These are phyloP conservation scores for Rubroboletus pulcherrimus DNA, from an alignment of 768 basidiomycete species.

Conservation along the genomic window DNA sequence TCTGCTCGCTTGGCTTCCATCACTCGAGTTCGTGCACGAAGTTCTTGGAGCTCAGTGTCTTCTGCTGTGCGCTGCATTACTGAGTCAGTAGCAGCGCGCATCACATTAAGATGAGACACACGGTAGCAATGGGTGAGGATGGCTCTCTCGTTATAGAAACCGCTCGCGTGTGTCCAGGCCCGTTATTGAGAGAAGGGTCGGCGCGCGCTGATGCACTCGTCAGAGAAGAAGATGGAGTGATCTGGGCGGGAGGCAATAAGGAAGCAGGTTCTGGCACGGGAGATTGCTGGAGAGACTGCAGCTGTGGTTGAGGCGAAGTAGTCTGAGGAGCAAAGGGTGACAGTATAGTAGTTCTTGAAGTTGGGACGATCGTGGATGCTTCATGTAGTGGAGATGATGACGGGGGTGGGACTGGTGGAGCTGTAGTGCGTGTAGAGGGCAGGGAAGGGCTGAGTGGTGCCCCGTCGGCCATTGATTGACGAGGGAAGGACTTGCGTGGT, in stretches of 20 bases:
- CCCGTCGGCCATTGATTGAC: constrained; percentile 39
- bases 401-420: constrained; percentile 4
- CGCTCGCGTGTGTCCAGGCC: constrained; percentile 9
- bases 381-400: constrained; percentile 24
- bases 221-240: constrained; percentile 15
- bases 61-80: constrained; percentile 34
- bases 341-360: constrained; percentile 37
- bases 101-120: constrained; percentile 5
- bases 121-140: constrained; percentile 24
- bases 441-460: constrained; percentile 28
- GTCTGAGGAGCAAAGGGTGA: constrained; percentile 35
- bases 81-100: constrained; percentile 8
- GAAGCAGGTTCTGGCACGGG: constrained; percentile 10
- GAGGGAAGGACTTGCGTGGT: constrained; percentile 48
- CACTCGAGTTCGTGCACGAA: constrained; percentile 78
- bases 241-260: constrained; percentile 12
- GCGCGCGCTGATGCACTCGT: constrained; percentile 4
- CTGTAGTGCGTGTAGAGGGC: constrained; percentile 26
- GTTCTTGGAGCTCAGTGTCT: constrained; percentile 70
- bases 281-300: constrained; percentile 19
- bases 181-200: constrained; percentile 4
- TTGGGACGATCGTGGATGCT: constrained; percentile 8
- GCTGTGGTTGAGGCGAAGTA: constrained; percentile 28
- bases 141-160: constrained; percentile 25
- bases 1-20: constrained; percentile 85